A percentile compares a stretch with the other conserved stretches of the same genome.
Evolutionary conservation across 352 stramenopile species (phyloP).

Genomic region (Phytopythium delawarense): DNA sequence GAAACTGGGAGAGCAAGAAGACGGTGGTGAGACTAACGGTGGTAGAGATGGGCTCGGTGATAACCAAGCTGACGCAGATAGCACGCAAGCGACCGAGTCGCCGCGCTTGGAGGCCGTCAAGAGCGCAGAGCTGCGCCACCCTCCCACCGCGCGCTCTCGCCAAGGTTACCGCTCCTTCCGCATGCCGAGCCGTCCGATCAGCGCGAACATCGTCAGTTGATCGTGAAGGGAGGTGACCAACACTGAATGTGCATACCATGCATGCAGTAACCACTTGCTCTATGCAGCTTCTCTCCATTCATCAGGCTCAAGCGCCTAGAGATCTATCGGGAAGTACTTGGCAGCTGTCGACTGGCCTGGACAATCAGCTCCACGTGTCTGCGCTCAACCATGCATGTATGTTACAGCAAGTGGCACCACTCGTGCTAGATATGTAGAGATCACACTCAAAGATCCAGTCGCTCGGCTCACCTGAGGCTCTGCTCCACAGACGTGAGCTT

Average conservation of each 20-base stretch:
- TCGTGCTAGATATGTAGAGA: neutral
- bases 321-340: neutral
- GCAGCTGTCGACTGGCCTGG: neutral
- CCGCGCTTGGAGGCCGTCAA: conserved; percentile 41
- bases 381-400: neutral
- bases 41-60: neutral
- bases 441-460: neutral
- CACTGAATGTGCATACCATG: too few species aligned
- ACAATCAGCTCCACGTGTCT: conserved; percentile 41
- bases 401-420: neutral
- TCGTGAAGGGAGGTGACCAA: too few species aligned
- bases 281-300: neutral
- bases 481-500: conserved; percentile 44
- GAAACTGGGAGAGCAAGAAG: neutral
- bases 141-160: conserved; percentile 37
- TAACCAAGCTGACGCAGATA: conserved; percentile 13
- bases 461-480: conserved; percentile 25
- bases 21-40: neutral
- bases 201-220: conserved; percentile 6
- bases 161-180: conserved; percentile 52
- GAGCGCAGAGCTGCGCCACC: conserved; percentile 40
- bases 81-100: conserved; percentile 29
- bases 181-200: conserved; percentile 30
- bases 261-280: too few species aligned
- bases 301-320: neutral